phyloP scores from a whole-genome alignment of 306 rosid genomes.

The Fagus crenata region DNA sequence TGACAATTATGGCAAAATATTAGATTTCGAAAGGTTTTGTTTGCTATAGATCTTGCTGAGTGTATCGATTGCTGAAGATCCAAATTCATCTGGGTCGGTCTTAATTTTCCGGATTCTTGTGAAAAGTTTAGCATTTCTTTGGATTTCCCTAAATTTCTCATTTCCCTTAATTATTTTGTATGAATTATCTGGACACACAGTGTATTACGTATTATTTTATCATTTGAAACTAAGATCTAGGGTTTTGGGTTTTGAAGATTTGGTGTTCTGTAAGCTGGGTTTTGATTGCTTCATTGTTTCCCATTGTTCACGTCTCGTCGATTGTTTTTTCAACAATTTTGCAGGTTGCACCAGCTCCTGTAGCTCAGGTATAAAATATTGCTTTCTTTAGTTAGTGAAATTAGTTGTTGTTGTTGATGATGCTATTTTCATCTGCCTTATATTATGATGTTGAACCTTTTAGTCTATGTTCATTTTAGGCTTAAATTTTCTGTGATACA shows the following conservation, averaged over 20 bases:
- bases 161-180: background rate
- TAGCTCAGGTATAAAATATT: slow-evolving; percentile 4
- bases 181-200: background rate
- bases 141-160: background rate
- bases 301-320: background rate
- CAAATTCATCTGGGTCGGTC: background rate
- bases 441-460: background rate
- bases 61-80: background rate
- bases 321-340: slow-evolving; percentile 7
- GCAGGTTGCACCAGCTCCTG: slow-evolving; percentile 27
- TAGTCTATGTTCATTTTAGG: background rate
- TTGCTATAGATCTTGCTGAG: background rate
- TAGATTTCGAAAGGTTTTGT: slow-evolving; percentile 4
- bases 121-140: slow-evolving; percentile 1
- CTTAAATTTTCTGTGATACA: background rate
- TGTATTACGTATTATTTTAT: background rate
- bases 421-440: background rate
- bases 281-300: slow-evolving; percentile 1
- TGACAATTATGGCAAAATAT: background rate
- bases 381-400: background rate
- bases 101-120: background rate
- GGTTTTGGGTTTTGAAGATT: background rate
- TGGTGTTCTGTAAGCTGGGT: slow-evolving; percentile 3
- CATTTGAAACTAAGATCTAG: background rate
- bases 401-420: background rate